phyloP scores from a whole-genome alignment of 2,329 filamentous ascomycete species.

The Penicillium janthinellum region DNA sequence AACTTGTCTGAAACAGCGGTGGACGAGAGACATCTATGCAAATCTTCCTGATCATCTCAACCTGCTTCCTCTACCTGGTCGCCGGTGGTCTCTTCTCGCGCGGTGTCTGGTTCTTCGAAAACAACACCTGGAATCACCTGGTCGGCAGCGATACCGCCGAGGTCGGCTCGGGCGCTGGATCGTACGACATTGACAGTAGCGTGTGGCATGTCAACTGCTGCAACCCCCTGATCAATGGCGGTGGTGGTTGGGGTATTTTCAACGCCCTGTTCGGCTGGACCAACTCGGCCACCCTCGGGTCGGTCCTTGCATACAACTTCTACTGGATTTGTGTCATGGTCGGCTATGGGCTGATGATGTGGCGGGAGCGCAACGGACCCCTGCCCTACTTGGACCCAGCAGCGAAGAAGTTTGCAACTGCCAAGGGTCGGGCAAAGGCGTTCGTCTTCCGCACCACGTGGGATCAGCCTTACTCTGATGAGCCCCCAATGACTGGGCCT shows the following conservation, averaged over 20 bases:
- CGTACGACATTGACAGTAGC: conserved; percentile 74
- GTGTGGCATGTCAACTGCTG: conserved; percentile 89
- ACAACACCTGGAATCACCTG: conserved; percentile 53
- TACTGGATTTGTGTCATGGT: conserved; percentile 63
- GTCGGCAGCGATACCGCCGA: conserved; percentile 57
- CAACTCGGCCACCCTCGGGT: conserved; percentile 85
- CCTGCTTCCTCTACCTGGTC: conserved; percentile 81
- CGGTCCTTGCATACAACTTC: conserved; percentile 81
- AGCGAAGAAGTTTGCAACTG: conserved; percentile 6
- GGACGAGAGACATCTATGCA: conserved; percentile 69
- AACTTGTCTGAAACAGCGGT: conserved; percentile 43
- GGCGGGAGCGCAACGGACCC: conserved; percentile 21
- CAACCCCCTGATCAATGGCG: conserved; percentile 69
- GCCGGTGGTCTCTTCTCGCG: conserved; percentile 80
- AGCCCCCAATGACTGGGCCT: conserved; percentile 1
- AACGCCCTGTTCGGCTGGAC: conserved; percentile 84
- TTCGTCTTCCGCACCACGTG: conserved; percentile 20
- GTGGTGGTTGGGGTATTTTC: conserved; percentile 82
- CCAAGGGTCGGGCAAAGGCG: conserved; percentile 20
- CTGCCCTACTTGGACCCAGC: conserved; percentile 23
- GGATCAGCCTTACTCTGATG: conserved; percentile 9
- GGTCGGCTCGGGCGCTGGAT: conserved; percentile 68
- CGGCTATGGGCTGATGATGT: conserved; percentile 22
- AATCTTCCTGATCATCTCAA: conserved; percentile 77
- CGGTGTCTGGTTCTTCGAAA: conserved; percentile 73